A percentile compares a stretch with the other conserved stretches of the same genome.
Conservation (phyloP, 1,284 basidiomycete genomes). For the Cryptococcus amylolentus region DNA sequence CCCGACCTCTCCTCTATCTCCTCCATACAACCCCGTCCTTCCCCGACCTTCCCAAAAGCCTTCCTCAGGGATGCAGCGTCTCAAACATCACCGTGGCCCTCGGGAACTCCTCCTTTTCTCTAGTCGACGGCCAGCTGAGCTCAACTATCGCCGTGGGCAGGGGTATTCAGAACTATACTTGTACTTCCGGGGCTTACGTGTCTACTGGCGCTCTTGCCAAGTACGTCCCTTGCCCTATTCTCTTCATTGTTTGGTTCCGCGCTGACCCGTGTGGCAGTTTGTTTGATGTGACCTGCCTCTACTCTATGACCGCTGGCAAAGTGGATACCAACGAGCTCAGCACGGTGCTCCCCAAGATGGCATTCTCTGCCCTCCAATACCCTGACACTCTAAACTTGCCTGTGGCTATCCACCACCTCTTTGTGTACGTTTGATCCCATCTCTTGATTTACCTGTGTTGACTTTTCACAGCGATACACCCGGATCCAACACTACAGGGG, state of each 20-base stretch:
- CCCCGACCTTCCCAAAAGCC: not conserved
- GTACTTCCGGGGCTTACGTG: constrained; percentile 24
- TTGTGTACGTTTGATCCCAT: constrained; percentile 49
- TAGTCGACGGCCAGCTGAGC: constrained; percentile 17
- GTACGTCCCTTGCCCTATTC: constrained; percentile 16
- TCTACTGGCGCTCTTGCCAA: constrained; percentile 34
- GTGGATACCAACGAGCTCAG: constrained; percentile 10
- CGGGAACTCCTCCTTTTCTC: not conserved
- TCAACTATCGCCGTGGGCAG: constrained; percentile 22
- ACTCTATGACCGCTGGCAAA: constrained; percentile 47
- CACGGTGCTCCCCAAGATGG: constrained; percentile 17
- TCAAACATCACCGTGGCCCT: constrained; percentile 7
- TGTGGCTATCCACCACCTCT: constrained; percentile 50
- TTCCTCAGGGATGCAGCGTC: constrained; percentile 2
- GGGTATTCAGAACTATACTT: constrained; percentile 41
- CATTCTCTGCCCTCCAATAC: constrained; percentile 16
- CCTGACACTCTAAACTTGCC: constrained; percentile 17
- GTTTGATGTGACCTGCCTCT: constrained; percentile 60
- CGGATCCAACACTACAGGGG: constrained; percentile 11
- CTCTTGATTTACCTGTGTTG: not conserved
- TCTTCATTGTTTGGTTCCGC: not conserved
- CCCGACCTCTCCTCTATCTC: not conserved
- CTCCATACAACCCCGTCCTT: not conserved
- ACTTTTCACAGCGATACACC: constrained; percentile 9
- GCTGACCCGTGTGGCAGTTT: constrained; percentile 35